These are phyloP conservation scores for Pichia sp. DNA, from an alignment of 1,139 yeast genomes.

Conservation along the genomic window DNA sequence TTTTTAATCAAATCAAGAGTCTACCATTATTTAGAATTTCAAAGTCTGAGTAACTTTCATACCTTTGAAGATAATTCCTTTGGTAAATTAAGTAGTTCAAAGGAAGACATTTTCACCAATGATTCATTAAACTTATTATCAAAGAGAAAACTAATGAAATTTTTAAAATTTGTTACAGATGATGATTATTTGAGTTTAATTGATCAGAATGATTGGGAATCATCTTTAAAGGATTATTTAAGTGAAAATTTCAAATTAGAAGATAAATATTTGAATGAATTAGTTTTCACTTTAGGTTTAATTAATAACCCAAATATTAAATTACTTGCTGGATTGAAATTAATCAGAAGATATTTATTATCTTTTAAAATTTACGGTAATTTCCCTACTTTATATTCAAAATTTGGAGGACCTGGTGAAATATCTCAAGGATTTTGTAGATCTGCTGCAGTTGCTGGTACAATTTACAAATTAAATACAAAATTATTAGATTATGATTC, in stretches of 20 bases:
- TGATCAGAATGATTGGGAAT: slow-evolving; percentile 11
- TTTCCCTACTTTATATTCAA: slow-evolving; percentile 87
- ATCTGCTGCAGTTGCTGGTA: slow-evolving; percentile 97
- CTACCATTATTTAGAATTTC: slow-evolving; percentile 86
- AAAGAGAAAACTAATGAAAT: slow-evolving; percentile 85
- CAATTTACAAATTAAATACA: slow-evolving; percentile 81
- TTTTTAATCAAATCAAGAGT: slow-evolving; percentile 78
- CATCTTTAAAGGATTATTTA: slow-evolving; percentile 43
- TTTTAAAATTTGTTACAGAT: slow-evolving; percentile 78
- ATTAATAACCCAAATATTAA: slow-evolving; percentile 53
- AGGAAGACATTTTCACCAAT: slow-evolving; percentile 91
- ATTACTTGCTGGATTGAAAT: slow-evolving; percentile 68
- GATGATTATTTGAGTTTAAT: slow-evolving; percentile 26
- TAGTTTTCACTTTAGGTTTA: slow-evolving; percentile 80
- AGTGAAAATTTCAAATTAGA: slow-evolving; percentile 58
- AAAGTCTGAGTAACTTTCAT: slow-evolving; percentile 81
- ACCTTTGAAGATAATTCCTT: slow-evolving; percentile 87
- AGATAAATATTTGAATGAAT: slow-evolving; percentile 69
- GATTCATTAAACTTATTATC: slow-evolving; percentile 69
- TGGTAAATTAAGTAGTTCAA: slow-evolving; percentile 75
- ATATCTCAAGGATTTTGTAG: slow-evolving; percentile 95
- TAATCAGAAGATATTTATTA: slow-evolving; percentile 74
- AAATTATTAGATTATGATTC: slow-evolving; percentile 59
- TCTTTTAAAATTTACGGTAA: slow-evolving; percentile 93
- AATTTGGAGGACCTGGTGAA: slow-evolving; percentile 96